Percentiles rank a stretch among this genome's conserved stretches.
Evolutionary conservation across 352 stramenopile species (phyloP).

Genomic region (Phytophthora constricta): DNA sequence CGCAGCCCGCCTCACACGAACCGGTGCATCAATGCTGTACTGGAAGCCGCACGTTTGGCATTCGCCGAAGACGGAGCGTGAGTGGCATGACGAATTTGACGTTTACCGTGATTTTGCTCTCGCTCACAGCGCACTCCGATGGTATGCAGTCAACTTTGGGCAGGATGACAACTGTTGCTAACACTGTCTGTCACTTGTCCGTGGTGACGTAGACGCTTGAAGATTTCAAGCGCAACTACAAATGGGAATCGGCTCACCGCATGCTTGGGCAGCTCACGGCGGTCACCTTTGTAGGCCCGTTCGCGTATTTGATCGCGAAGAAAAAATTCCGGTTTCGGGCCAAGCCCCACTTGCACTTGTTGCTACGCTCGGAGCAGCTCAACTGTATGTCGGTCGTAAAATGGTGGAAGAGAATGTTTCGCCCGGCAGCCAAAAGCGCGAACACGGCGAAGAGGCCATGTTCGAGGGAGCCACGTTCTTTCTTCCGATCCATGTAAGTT

Average conservation of each 20-base stretch:
- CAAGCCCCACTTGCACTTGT: slow-evolving; percentile 52
- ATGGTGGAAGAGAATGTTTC: slow-evolving; percentile 58
- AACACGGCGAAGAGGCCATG: slow-evolving; percentile 19
- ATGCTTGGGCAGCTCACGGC: slow-evolving; percentile 93
- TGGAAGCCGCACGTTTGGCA: slow-evolving; percentile 92
- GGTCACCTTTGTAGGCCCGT: slow-evolving; percentile 89
- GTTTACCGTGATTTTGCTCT: slow-evolving; percentile 96
- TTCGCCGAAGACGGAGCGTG: slow-evolving; percentile 83
- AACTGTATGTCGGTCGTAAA: slow-evolving; percentile 58
- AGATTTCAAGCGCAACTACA: slow-evolving; percentile 98
- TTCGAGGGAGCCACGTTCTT: slow-evolving; percentile 51
- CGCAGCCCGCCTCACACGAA: slow-evolving; percentile 94
- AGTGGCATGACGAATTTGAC: slow-evolving; percentile 95
- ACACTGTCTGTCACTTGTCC: no score
- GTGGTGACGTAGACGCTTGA: slow-evolving; percentile 79
- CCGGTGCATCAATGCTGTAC: slow-evolving; percentile 94
- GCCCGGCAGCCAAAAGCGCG: slow-evolving; percentile 21
- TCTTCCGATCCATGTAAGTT: slow-evolving; percentile 54
- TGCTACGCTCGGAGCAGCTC: slow-evolving; percentile 48
- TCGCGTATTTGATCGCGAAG: slow-evolving; percentile 91
- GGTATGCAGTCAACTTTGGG: no score
- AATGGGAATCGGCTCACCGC: slow-evolving; percentile 90
- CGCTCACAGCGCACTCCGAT: slow-evolving; percentile 91
- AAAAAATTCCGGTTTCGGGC: slow-evolving; percentile 60
- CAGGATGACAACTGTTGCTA: no score